Conservation (phyloP, 805 yeast genomes). For the Wickerhamomyces subpelliculosus region DNA sequence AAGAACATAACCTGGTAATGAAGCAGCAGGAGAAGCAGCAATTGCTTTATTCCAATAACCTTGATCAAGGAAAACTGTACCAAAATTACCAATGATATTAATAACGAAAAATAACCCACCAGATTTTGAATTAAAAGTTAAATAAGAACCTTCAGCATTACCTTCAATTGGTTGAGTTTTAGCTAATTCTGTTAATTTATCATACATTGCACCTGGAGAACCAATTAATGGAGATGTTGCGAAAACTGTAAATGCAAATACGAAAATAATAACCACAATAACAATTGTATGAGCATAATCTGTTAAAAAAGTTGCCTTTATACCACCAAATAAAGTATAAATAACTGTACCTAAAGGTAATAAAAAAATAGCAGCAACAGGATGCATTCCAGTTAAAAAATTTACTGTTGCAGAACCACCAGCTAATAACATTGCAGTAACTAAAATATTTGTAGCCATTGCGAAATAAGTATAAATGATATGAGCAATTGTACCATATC, state of each 20-base stretch:
- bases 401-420: slow-evolving; percentile 84
- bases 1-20: slow-evolving; percentile 78
- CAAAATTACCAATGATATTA: slow-evolving; percentile 83
- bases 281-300: slow-evolving; percentile 80
- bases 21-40: slow-evolving; percentile 76
- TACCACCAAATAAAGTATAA: slow-evolving; percentile 75
- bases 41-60: slow-evolving; percentile 90
- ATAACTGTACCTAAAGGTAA: slow-evolving; percentile 75
- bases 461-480: slow-evolving; percentile 70
- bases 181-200: slow-evolving; percentile 56
- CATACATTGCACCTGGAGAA: slow-evolving; percentile 78
- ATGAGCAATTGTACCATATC: slow-evolving; percentile 80
- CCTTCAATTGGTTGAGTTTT: slow-evolving; percentile 61
- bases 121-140: slow-evolving; percentile 78
- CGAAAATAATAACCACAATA: slow-evolving; percentile 65
- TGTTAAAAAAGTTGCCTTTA: slow-evolving; percentile 74
- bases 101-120: slow-evolving; percentile 90
- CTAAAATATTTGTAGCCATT: slow-evolving; percentile 79
- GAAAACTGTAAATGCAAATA: slow-evolving; percentile 75
- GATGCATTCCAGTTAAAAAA: slow-evolving; percentile 77
- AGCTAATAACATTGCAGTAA: slow-evolving; percentile 85
- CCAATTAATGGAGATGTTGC: slow-evolving; percentile 69
- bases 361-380: slow-evolving; percentile 75
- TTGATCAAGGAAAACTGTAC: slow-evolving; percentile 80
- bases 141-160: slow-evolving; percentile 78